These are phyloP conservation scores for Magnusiomyces clavatus DNA, from an alignment of 1,139 yeast genomes.

Conservation along the genomic window DNA sequence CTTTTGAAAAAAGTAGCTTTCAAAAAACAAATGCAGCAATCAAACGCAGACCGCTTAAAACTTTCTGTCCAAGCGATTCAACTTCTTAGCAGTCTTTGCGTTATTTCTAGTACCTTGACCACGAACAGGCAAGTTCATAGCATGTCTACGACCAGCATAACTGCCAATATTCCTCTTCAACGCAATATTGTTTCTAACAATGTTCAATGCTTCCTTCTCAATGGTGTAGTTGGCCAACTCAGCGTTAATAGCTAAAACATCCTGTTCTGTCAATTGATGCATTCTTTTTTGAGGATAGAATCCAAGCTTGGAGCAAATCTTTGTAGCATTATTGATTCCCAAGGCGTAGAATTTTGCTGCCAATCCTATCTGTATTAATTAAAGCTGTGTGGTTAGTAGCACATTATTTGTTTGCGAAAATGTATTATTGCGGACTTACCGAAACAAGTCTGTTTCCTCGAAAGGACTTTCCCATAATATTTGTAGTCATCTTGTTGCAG, in stretches of 20 bases:
- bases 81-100: constrained; percentile 79
- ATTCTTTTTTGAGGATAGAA: constrained; percentile 90
- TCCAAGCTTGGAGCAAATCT: constrained; percentile 80
- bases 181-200: constrained; percentile 69
- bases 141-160: constrained; percentile 85
- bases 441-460: constrained; percentile 34
- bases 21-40: not conserved
- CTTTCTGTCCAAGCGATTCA: constrained; percentile 44
- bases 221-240: constrained; percentile 77
- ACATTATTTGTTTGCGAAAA: not conserved
- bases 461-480: constrained; percentile 36
- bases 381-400: not conserved
- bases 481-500: constrained; percentile 29
- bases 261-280: constrained; percentile 87
- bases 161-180: constrained; percentile 78
- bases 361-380: constrained; percentile 51
- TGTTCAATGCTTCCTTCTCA: constrained; percentile 77
- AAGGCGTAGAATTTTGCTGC: constrained; percentile 80
- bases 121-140: constrained; percentile 74
- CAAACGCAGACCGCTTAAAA: constrained; percentile 1
- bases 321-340: constrained; percentile 66
- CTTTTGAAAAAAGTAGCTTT: not conserved
- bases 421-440: constrained; percentile 20
- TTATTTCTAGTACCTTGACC: constrained; percentile 93
- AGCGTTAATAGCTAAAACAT: constrained; percentile 76